Conservation (phyloP, 768 basidiomycete species). For the Calocybe cyanea region DNA sequence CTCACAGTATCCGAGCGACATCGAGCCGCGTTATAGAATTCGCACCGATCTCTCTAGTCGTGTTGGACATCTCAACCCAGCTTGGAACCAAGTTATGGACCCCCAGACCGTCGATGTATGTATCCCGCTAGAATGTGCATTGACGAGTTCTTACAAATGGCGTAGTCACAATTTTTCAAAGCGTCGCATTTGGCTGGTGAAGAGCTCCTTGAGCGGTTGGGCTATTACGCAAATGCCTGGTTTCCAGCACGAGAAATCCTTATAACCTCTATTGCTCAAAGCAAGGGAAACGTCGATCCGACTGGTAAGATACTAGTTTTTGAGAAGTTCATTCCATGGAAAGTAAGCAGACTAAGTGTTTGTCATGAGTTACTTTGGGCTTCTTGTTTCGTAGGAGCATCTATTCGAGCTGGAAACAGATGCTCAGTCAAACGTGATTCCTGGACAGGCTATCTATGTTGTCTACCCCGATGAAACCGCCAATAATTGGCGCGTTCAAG, state of each 20-base stretch:
- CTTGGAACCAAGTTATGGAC: conserved; percentile 83
- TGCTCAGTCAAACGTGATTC: conserved; percentile 33
- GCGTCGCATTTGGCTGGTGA: conserved; percentile 81
- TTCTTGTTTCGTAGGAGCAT: conserved; percentile 52
- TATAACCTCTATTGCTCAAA: conserved; percentile 46
- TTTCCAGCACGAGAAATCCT: conserved; percentile 87
- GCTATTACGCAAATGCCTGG: conserved; percentile 88
- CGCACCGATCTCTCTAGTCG: conserved; percentile 84
- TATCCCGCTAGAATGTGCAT: conserved; percentile 8
- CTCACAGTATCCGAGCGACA: conserved; percentile 66
- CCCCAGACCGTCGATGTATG: conserved; percentile 71
- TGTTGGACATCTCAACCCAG: conserved; percentile 81
- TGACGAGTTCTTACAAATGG: not conserved
- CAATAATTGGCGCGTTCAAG: conserved; percentile 87
- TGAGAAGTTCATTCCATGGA: conserved; percentile 82
- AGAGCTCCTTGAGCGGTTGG: conserved; percentile 78
- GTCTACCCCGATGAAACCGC: conserved; percentile 83
- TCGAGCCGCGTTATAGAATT: conserved; percentile 67
- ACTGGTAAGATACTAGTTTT: conserved; percentile 79
- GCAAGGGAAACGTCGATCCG: conserved; percentile 58
- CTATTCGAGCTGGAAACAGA: conserved; percentile 82
- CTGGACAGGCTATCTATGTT: conserved; percentile 70
- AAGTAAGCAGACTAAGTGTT: conserved; percentile 42
- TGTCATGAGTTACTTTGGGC: not conserved
- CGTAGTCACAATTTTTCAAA: conserved; percentile 65